Evolutionary conservation across 306 rosid genomes (phyloP).

Genomic region (Fragaria vesca): DNA sequence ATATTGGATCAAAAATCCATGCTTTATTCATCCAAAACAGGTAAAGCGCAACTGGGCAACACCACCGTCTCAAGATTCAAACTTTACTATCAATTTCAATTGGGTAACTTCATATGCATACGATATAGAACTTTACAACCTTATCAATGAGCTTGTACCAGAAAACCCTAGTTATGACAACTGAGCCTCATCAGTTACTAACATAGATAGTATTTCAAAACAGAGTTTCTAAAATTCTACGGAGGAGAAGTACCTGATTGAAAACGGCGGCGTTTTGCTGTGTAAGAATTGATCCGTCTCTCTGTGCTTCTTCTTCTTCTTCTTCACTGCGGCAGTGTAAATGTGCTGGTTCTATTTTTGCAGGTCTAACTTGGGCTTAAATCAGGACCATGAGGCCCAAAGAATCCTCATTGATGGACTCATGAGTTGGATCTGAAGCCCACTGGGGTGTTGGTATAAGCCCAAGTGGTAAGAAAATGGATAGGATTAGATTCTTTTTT

Average conservation of each 20-base stretch:
- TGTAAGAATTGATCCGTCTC: neutral
- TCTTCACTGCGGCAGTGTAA: neutral
- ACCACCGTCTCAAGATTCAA: neutral
- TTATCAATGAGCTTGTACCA: neutral
- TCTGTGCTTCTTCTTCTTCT: neutral
- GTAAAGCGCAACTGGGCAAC: neutral
- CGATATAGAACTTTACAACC: neutral
- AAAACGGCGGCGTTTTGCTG: slow-evolving; percentile 2
- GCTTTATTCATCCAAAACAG: neutral
- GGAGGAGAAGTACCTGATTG: slow-evolving; percentile 9
- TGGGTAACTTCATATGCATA: neutral
- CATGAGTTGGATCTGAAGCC: too few relatives aligned
- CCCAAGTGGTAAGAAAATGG: neutral
- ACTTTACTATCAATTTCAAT: neutral
- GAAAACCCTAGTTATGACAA: slow-evolving; percentile 1
- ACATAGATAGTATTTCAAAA: neutral
- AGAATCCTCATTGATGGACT: neutral
- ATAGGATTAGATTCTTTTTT: neutral
- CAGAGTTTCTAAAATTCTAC: neutral
- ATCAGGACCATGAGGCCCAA: neutral
- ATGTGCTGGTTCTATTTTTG: neutral
- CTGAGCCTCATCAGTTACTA: neutral
- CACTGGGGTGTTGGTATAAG: neutral
- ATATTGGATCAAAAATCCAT: neutral
- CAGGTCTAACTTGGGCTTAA: neutral